phyloP scores from a whole-genome alignment of 768 basidiomycete genomes.

The Holtermannia corniformis region DNA sequence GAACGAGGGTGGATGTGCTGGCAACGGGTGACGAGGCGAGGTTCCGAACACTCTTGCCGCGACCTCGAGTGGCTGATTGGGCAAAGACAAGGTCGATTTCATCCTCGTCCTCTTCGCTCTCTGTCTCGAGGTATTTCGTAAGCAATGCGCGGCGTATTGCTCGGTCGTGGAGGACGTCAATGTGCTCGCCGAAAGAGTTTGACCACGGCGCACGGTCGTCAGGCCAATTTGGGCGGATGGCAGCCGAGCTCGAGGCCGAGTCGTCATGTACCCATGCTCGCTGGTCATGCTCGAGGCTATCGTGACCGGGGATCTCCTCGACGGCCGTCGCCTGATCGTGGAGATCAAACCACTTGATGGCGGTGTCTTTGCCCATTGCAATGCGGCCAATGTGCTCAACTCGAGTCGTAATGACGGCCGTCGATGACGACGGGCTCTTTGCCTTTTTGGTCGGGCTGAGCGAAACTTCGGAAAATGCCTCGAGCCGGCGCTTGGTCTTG shows the following conservation, averaged over 20 bases:
- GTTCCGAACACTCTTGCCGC: slow-evolving; percentile 23
- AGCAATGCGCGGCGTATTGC: slow-evolving; percentile 11
- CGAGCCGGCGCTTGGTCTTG: slow-evolving; percentile 14
- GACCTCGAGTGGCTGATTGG: slow-evolving; percentile 10
- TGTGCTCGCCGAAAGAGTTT: slow-evolving; percentile 19
- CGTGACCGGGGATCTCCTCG: slow-evolving; percentile 21
- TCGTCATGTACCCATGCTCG: background rate
- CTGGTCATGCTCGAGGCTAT: background rate
- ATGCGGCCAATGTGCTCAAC: slow-evolving; percentile 29
- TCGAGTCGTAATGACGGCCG: slow-evolving; percentile 20
- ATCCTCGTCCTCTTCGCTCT: slow-evolving; percentile 22
- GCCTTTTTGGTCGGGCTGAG: slow-evolving; percentile 1
- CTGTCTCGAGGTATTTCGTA: slow-evolving; percentile 24
- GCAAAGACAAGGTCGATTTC: slow-evolving; percentile 15
- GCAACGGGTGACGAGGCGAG: slow-evolving; percentile 8
- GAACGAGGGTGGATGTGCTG: background rate
- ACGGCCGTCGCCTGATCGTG: slow-evolving; percentile 6
- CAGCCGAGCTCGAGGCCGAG: background rate
- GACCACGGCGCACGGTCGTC: slow-evolving; percentile 28
- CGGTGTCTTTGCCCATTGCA: slow-evolving; percentile 25
- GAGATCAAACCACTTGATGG: slow-evolving; percentile 28
- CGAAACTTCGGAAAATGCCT: slow-evolving; percentile 14
- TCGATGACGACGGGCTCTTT: slow-evolving; percentile 8
- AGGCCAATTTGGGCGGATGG: slow-evolving; percentile 28
- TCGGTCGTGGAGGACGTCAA: background rate